Conservation (phyloP, 148 eudicot species). For the Silene conica region DNA sequence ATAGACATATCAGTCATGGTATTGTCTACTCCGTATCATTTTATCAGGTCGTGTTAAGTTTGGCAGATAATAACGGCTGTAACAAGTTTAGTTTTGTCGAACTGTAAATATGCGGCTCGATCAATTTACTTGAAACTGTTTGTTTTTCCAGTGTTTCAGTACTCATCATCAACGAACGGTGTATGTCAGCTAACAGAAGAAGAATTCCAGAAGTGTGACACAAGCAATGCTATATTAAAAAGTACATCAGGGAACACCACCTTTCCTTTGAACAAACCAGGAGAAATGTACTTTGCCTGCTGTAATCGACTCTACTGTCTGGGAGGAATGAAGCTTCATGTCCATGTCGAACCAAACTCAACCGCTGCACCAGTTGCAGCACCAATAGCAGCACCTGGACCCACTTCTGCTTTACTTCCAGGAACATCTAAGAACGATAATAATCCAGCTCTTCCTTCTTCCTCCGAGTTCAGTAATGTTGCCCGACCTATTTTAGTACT, state of each 20-base stretch:
- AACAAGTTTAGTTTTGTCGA: no score
- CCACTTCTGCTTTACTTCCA: conserved; percentile 12
- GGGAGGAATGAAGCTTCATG: conserved; percentile 76
- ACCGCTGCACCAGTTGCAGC: conserved; percentile 34
- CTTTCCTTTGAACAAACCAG: conserved; percentile 47
- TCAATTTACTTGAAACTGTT: not conserved
- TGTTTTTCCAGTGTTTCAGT: conserved; percentile 59
- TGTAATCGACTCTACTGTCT: conserved; percentile 67
- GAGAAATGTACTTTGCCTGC: conserved; percentile 59
- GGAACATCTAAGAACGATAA: conserved; percentile 40
- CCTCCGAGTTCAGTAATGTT: conserved; percentile 21
- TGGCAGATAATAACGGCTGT: no score
- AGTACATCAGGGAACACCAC: conserved; percentile 57
- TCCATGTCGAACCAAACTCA: conserved; percentile 34
- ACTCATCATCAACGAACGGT: conserved; percentile 47
- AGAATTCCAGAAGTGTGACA: conserved; percentile 51
- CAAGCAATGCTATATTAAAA: conserved; percentile 31
- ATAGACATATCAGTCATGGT: no score
- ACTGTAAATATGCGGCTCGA: no score
- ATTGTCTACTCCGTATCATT: no score
- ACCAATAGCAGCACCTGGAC: conserved; percentile 34
- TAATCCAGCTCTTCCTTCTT: conserved; percentile 31
- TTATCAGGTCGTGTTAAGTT: no score
- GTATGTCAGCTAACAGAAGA: conserved; percentile 53
- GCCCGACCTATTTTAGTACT: conserved; percentile 8